Base-by-base conservation (phyloP, 2,329 filamentous ascomycete genomes). In the Elsinoe arachidis region DNA sequence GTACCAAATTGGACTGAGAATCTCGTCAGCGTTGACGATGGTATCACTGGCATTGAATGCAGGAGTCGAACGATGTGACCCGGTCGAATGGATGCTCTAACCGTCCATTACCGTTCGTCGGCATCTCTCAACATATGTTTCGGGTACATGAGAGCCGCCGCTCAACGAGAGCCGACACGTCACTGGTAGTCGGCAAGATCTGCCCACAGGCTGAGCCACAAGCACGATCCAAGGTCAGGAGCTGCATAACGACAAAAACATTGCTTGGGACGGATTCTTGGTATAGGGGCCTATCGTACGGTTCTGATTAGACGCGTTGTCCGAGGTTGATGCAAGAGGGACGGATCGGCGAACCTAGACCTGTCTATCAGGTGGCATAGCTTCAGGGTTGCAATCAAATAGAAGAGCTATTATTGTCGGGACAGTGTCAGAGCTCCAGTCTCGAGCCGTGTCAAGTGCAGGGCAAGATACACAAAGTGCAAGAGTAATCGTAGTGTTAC, bases 401-500 rank as follows among this genome's bases (percentile, higher is more conserved):
- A 10, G 26, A 12, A 4, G 41, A 30, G 21, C 21, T 46, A 46
- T 23, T 23, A 46, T 26, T 46, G 41, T 46, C 26, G 41, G 19
- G 1, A 30, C 21, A 3, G 11, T 46, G 41, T 26, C 41, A 46
- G n/a, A 46, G 41, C 41, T 46, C 19, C 17, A 23, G 5, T 26
- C 21, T 43, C 19, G 19, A 26, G 41, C 41, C n/a, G 10, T 23
- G 41, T 46, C 21, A 17, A 19, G 26, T 26, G 26, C 19, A 26
- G 21, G 41, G 21, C 14, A 12, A 23, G 26, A 10, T 46, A 19
- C 6, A 30, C 26, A 7, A 26, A 19, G 41, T 19, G n/a, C 21
- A n/a, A 46, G 26, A 51, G 19, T 30, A 33, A 15, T 51, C 46
- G 46, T 51, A 51, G 17, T 51, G 46, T 17, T 51, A 51, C 46